phyloP scores from a whole-genome alignment of 2,329 filamentous ascomycete genomes.

The Alternaria solani region DNA sequence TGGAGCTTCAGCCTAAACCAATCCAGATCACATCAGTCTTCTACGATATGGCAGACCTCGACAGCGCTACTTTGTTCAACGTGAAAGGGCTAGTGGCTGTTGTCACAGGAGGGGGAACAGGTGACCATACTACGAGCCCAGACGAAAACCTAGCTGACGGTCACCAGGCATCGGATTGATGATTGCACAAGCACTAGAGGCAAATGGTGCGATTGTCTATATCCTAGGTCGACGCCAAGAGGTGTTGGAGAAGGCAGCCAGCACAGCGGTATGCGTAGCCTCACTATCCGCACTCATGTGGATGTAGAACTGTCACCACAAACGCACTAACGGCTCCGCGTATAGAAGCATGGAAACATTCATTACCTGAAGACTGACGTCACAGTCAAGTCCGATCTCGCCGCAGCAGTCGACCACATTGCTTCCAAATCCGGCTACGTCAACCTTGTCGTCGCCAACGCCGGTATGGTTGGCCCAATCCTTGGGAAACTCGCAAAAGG shows the following conservation, averaged over 20 bases:
- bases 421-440: conserved; percentile 25
- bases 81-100: neutral
- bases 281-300: too few species aligned
- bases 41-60: neutral
- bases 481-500: neutral
- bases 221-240: conserved; percentile 34
- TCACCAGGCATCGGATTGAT: conserved; percentile 32
- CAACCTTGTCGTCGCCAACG: conserved; percentile 37
- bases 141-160: neutral
- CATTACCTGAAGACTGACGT: conserved; percentile 16
- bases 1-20: neutral
- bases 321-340: too few species aligned
- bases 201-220: conserved; percentile 35
- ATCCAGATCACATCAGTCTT: neutral
- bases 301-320: too few species aligned
- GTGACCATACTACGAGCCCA: accelerated
- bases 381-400: conserved; percentile 28
- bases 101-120: neutral
- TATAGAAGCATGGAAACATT: too few species aligned
- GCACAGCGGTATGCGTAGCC: neutral
- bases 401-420: conserved; percentile 21
- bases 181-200: conserved; percentile 30
- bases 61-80: neutral
- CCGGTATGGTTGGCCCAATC: conserved; percentile 27
- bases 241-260: conserved; percentile 22